These are phyloP conservation scores for Cyclotella kingstonii DNA, from an alignment of 108 stramenopile species.

Conservation along the genomic window DNA sequence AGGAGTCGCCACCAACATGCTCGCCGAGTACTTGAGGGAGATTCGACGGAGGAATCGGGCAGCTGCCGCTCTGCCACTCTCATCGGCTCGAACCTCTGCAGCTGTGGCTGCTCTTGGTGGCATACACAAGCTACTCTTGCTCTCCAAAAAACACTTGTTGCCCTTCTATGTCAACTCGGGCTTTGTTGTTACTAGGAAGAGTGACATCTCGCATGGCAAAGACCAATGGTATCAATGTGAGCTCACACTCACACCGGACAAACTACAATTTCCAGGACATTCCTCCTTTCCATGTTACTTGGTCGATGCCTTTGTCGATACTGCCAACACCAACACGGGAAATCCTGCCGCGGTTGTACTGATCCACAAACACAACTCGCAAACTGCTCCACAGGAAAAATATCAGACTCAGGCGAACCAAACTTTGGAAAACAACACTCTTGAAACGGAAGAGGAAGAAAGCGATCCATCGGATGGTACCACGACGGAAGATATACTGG, in stretches of 20 bases:
- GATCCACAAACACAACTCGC: too few species aligned
- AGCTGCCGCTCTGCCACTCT: too few species aligned
- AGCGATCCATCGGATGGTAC: conserved; percentile 13
- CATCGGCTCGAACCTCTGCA: conserved; percentile 1
- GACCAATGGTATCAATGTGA: conserved; percentile 83
- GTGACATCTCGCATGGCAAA: conserved; percentile 72
- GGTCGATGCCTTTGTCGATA: conserved; percentile 35
- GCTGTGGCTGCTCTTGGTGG: not conserved
- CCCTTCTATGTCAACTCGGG: conserved; percentile 74
- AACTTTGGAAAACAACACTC: not conserved
- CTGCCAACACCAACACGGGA: conserved; percentile 48
- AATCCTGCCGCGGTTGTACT: conserved; percentile 96
- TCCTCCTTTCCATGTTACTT: conserved; percentile 17
- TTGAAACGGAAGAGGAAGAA: conserved; percentile 17
- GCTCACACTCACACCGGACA: too few species aligned
- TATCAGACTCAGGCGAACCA: not conserved
- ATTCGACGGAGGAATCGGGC: conserved; percentile 10
- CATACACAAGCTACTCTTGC: conserved; percentile 32
- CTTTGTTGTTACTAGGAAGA: conserved; percentile 58
- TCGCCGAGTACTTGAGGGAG: conserved; percentile 46
- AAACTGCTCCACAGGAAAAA: conserved; percentile 9
- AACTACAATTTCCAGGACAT: too few species aligned
- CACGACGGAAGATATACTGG: not conserved
- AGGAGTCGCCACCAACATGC: conserved; percentile 53
- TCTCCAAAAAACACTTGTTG: conserved; percentile 70